These are phyloP conservation scores for Amanita phalloides DNA, from an alignment of 768 basidiomycete genomes.

Conservation along the genomic window DNA sequence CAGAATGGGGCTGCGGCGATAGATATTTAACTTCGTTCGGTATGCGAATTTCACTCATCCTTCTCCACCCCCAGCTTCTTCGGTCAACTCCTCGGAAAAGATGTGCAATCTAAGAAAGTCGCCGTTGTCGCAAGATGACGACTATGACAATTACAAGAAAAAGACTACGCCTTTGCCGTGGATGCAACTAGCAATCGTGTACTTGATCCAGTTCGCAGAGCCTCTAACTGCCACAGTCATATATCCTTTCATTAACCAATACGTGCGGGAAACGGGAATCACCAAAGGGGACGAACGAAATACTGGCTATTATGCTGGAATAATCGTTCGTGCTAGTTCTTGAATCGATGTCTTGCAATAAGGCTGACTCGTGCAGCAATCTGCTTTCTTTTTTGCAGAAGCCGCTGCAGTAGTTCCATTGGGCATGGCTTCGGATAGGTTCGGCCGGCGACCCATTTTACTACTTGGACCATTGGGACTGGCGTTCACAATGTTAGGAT, in stretches of 20 bases:
- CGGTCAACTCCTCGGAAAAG: not conserved
- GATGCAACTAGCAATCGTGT: constrained; percentile 19
- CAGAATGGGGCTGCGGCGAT: too few relatives aligned
- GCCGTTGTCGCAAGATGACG: not conserved
- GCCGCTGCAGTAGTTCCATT: constrained; percentile 31
- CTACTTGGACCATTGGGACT: constrained; percentile 31
- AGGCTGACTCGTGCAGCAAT: constrained; percentile 20
- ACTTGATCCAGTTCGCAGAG: constrained; percentile 22
- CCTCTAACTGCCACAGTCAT: constrained; percentile 27
- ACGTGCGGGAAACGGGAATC: constrained; percentile 24
- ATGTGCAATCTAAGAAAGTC: not conserved
- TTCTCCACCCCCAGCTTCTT: not conserved
- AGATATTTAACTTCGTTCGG: too few relatives aligned
- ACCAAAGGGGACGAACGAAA: constrained; percentile 25
- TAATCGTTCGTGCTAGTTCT: constrained; percentile 19
- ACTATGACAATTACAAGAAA: not conserved
- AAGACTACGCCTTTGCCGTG: constrained; percentile 18
- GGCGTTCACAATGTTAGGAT: constrained; percentile 25
- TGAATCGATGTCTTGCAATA: not conserved
- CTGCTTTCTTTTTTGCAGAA: constrained; percentile 33
- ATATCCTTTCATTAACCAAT: constrained; percentile 28
- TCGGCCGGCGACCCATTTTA: constrained; percentile 32
- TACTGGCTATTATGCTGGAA: constrained; percentile 30
- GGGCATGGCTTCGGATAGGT: constrained; percentile 31
- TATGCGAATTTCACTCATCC: not conserved